Base-by-base conservation (phyloP, 2,329 filamentous ascomycete species). In the Byssochlamys sp. region DNA sequence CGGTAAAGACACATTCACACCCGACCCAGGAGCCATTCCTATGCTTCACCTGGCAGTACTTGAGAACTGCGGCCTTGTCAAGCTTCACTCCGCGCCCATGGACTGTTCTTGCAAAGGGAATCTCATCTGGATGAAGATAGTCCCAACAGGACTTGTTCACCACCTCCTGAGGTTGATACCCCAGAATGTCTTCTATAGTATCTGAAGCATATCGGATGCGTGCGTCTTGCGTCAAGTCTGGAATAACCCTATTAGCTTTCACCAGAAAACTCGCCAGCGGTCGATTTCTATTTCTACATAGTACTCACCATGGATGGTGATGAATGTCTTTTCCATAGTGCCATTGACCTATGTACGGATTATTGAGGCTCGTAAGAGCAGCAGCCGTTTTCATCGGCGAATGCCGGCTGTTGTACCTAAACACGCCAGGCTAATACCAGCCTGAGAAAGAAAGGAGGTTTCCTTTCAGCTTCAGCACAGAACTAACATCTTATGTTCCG, bases 1-100 rank as follows among this genome's bases (percentile, higher is more conserved):
- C 80, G 4, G 90, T 94, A 70, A 95, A 95, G 71, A 90, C 91
- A 73, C 89, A 94, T 74, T 95, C 90, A 73, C 89, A 94, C 61
- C 83, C 84, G 45, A 92, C 77, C 85, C 87, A 95, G 56, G 81
- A 77, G 14, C 87, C 88, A 66, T 86, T 77, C 52, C 81, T 84
- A 57, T 87, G 83, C 65, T 80, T 81, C 60, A 95, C 83, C 35
- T 84, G 83, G 60, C 86, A 89, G 75, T 95, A 95, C 60, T 89
- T 86, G 58, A 95, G 78, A 19, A 91, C 88, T 3, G 90, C 89
- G 14, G 90, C 90, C 71, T 91, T 94, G 76, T 95, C 90, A 59
- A 92, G 81, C 56, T 84, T 78, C 53, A 95, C 81, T 19, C 88
- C 87, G 55, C 87, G 84, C 63, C 80, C 84, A 72, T 94, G 88